Evolutionary conservation across 1,284 basidiomycete genomes (phyloP).

Genomic region (Cryptococcus floricola): DNA sequence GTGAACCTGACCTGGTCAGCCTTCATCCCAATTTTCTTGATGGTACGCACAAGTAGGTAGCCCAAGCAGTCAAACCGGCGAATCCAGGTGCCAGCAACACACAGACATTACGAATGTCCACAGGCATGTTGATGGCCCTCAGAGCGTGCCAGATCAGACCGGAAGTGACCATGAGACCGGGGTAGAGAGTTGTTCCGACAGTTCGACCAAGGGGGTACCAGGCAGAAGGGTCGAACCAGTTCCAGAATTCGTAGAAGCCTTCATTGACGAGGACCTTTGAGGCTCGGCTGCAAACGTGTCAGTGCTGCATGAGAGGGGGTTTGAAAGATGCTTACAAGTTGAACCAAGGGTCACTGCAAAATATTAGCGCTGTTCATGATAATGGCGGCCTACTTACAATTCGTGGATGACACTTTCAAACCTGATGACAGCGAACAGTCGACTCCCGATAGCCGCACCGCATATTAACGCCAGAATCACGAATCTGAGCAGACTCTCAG

Average conservation of each 20-base stretch:
- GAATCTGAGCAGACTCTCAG: constrained; percentile 77
- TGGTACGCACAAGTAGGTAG: constrained; percentile 79
- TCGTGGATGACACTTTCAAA: constrained; percentile 99
- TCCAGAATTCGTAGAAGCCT: constrained; percentile 99
- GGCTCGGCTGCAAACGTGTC: constrained; percentile 62
- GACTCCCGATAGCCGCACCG: constrained; percentile 87
- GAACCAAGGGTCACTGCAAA: constrained; percentile 87
- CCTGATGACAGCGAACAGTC: constrained; percentile 95
- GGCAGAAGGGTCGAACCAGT: constrained; percentile 99
- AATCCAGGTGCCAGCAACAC: constrained; percentile 96
- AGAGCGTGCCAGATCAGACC: constrained; percentile 93
- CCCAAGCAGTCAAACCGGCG: constrained; percentile 91
- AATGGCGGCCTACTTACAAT: constrained; percentile 62
- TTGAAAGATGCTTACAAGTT: constrained; percentile 67
- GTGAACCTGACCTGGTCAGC: constrained; percentile 64
- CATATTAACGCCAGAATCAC: constrained; percentile 82
- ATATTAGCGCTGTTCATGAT: neutral
- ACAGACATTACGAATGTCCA: constrained; percentile 96
- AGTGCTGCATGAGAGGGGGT: neutral
- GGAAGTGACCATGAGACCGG: constrained; percentile 95
- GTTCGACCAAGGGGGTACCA: constrained; percentile 99
- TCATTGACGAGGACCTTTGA: constrained; percentile 80
- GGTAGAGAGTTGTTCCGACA: constrained; percentile 97
- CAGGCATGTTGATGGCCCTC: constrained; percentile 83
- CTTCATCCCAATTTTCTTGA: neutral